phyloP scores from a whole-genome alignment of 495 filamentous ascomycete genomes.

The Penicillium waksmanii region DNA sequence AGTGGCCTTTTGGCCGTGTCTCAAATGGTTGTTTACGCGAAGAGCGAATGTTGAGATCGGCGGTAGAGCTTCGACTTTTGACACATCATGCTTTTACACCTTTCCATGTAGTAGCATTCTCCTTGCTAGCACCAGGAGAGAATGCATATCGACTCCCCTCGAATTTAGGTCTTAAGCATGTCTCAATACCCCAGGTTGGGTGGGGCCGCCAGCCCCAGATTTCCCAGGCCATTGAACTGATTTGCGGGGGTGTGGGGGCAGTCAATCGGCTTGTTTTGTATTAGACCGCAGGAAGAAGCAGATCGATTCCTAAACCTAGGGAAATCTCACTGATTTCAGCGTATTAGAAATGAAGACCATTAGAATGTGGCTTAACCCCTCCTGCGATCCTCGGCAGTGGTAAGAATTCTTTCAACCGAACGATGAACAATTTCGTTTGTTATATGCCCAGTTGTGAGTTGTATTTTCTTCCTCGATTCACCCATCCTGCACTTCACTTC shows the following conservation, averaged over 20 bases:
- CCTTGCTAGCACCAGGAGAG: no score
- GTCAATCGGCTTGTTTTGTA: neutral
- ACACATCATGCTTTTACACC: no score
- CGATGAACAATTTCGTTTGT: neutral
- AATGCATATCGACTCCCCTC: neutral
- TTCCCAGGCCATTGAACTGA: neutral
- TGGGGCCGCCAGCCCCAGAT: conserved; percentile 17
- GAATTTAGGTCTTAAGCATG: neutral
- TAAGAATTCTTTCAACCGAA: neutral
- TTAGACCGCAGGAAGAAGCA: neutral
- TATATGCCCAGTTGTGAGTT: conserved; percentile 3
- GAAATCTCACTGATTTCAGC: neutral
- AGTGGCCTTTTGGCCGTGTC: no score
- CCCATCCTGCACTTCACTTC: neutral
- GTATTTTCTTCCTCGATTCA: neutral
- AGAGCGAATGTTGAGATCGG: no score
- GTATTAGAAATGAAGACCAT: neutral
- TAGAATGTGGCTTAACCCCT: neutral
- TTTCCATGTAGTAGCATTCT: no score
- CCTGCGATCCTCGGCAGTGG: neutral
- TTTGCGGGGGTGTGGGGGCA: conserved; percentile 18
- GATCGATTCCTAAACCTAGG: neutral
- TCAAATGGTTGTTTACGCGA: no score
- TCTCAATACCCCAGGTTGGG: neutral
- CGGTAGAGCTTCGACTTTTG: no score